Conservation (phyloP, 2,329 filamentous ascomycete genomes). For the Akanthomyces muscarius region DNA sequence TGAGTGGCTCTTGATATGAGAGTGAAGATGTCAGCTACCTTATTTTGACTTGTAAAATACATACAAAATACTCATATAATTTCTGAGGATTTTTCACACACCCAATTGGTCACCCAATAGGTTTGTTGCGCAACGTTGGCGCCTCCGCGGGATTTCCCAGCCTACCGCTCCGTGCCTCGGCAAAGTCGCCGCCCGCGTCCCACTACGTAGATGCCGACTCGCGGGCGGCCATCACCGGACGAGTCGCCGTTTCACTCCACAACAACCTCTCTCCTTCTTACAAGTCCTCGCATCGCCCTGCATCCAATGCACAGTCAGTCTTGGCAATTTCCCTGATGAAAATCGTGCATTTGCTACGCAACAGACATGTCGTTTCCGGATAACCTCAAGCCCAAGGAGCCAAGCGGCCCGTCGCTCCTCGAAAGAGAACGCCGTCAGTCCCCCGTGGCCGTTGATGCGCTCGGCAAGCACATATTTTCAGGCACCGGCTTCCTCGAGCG, state of each 20-base stretch:
- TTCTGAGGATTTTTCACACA: neutral
- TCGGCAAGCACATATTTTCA: conserved; percentile 67
- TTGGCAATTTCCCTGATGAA: no score
- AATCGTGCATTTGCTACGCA: no score
- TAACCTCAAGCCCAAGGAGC: conserved; percentile 43
- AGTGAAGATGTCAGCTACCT: no score
- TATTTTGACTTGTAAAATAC: no score
- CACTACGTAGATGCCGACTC: neutral
- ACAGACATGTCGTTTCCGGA: conserved; percentile 9
- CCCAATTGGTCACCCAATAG: no score
- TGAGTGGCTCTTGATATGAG: no score
- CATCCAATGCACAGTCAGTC: neutral
- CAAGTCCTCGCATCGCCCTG: neutral
- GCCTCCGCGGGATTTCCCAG: conserved; percentile 1
- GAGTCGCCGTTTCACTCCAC: neutral
- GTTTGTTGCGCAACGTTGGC: neutral
- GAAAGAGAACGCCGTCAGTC: conserved; percentile 64
- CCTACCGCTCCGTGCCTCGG: conserved; percentile 8
- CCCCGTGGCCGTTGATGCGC: conserved; percentile 61
- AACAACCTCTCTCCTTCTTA: neutral
- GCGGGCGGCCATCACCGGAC: neutral
- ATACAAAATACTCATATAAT: no score
- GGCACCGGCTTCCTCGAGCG: conserved; percentile 55
- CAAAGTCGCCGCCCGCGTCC: neutral
- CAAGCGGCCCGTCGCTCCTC: conserved; percentile 67